Percentiles rank a stretch among this genome's conserved stretches.
phyloP scores from a whole-genome alignment of 768 basidiomycete species.

The Hebeloma cylindrosporum region DNA sequence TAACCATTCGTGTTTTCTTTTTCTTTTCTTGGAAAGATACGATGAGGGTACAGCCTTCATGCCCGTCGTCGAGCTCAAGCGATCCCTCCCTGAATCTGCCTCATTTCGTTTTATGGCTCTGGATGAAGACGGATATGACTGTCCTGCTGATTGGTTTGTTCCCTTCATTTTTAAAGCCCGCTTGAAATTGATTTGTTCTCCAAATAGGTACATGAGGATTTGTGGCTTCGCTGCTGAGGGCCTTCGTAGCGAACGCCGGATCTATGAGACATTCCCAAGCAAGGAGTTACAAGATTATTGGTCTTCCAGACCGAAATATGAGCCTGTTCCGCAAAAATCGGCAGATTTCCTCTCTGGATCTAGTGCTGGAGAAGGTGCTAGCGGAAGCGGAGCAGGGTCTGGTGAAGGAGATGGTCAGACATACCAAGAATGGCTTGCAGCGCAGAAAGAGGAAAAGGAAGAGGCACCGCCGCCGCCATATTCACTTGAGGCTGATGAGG shows the following conservation, averaged over 20 bases:
- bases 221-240: conserved; percentile 71
- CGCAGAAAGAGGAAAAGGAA: conserved; percentile 44
- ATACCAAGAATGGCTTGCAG: conserved; percentile 50
- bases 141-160: conserved; percentile 78
- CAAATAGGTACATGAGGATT: conserved; percentile 71
- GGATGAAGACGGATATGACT: conserved; percentile 74
- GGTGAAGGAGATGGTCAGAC: conserved; percentile 26
- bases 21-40: conserved; percentile 46
- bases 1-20: background rate
- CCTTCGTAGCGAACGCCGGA: conserved; percentile 60
- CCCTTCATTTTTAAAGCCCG: conserved; percentile 9
- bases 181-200: background rate
- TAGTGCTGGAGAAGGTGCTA: conserved; percentile 8
- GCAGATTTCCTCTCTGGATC: conserved; percentile 34
- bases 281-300: conserved; percentile 80
- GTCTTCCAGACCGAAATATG: conserved; percentile 60
- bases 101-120: conserved; percentile 65
- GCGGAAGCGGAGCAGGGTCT: conserved; percentile 17
- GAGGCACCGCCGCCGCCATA: conserved; percentile 73
- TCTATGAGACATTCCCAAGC: conserved; percentile 62
- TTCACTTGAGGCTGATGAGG: conserved; percentile 48
- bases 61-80: conserved; percentile 62
- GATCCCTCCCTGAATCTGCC: conserved; percentile 60
- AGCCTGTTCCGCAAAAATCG: conserved; percentile 35
- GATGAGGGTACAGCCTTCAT: conserved; percentile 85